Conservation (phyloP, 2,329 filamentous ascomycete species). For the Diaporthe eres region DNA sequence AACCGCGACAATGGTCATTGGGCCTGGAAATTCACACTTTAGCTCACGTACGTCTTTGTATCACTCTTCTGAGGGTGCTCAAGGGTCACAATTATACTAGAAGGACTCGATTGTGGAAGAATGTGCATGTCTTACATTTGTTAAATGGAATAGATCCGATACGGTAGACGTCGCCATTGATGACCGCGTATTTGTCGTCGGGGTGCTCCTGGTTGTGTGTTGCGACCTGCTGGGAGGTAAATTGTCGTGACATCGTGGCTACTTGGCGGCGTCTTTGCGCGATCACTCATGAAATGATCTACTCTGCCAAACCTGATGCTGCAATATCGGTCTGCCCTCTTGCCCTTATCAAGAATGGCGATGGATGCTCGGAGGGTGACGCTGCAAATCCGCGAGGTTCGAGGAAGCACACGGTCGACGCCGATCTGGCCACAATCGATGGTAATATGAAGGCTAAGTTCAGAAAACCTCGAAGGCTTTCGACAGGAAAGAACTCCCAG, state of each 20-base stretch:
- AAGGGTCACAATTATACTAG: background rate
- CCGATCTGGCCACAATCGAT: background rate
- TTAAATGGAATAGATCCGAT: background rate
- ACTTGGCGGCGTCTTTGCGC: background rate
- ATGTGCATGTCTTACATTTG: background rate
- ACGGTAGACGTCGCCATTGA: background rate
- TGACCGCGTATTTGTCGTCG: background rate
- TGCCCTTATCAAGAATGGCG: background rate
- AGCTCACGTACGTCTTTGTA: background rate
- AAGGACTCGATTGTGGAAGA: background rate
- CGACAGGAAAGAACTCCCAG: background rate
- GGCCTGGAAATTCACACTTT: background rate
- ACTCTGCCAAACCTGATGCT: background rate
- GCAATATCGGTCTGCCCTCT: background rate
- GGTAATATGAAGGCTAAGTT: background rate
- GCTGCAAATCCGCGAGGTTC: background rate
- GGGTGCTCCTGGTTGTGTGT: background rate
- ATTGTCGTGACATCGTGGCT: background rate
- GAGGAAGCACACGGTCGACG: background rate
- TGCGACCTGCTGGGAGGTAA: background rate
- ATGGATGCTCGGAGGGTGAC: background rate
- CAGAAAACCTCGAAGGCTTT: background rate
- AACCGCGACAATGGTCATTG: fast-evolving
- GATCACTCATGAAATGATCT: background rate
- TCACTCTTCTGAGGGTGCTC: background rate